Evolutionary conservation across 345 rosid genomes (phyloP).

Genomic region (Eucalyptus caleyi): DNA sequence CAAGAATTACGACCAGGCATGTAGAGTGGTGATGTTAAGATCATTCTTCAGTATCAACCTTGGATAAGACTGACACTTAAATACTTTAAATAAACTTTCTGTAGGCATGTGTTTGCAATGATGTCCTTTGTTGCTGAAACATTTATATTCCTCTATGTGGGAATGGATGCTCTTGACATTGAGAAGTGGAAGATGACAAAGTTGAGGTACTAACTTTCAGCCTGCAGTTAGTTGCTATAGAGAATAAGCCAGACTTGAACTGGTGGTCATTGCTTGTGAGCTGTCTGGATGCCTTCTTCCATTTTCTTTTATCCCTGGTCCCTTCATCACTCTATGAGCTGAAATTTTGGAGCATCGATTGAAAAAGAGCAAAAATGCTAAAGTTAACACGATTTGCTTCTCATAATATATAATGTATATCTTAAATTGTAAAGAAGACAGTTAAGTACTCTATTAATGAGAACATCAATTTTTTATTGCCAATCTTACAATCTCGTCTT

Average conservation of each 20-base stretch:
- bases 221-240: background rate
- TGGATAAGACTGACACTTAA: background rate
- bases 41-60: background rate
- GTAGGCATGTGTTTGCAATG: constrained; percentile 82
- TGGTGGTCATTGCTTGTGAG: background rate
- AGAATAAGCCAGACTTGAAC: background rate
- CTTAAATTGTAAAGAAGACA: background rate
- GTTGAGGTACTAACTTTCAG: constrained; percentile 28
- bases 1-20: constrained; percentile 76
- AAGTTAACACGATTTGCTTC: background rate
- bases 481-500: background rate
- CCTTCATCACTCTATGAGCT: background rate
- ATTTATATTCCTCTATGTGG: constrained; percentile 83
- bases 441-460: background rate
- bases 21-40: background rate
- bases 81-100: background rate
- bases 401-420: background rate
- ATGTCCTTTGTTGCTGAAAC: constrained; percentile 85
- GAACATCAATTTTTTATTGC: background rate
- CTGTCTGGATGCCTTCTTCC: background rate
- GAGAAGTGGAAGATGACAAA: constrained; percentile 73
- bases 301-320: background rate
- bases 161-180: constrained; percentile 85
- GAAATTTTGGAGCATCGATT: background rate
- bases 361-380: background rate